These are phyloP conservation scores for Tieghemiomyces parasiticus DNA, from an alignment of 192 early-diverging fungal species.

Conservation along the genomic window DNA sequence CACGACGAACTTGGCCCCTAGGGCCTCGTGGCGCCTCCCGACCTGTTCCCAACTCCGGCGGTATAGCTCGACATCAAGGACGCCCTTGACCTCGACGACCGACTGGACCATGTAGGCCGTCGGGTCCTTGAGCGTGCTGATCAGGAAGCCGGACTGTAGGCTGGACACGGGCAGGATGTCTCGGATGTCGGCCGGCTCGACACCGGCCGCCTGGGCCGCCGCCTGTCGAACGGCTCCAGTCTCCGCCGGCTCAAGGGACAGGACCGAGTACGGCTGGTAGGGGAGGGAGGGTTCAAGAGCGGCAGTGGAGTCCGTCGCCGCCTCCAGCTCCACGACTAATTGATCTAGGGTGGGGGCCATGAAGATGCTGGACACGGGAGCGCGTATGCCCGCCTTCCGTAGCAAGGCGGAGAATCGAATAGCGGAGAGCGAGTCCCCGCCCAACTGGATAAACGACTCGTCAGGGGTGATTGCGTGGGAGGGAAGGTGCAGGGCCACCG, in stretches of 20 bases:
- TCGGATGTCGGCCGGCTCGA: background rate
- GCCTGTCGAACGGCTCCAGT: background rate
- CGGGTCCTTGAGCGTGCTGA: background rate
- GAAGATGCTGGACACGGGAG: background rate
- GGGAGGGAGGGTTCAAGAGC: background rate
- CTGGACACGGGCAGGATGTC: background rate
- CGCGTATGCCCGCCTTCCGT: background rate
- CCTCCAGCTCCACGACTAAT: background rate
- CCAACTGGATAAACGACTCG: background rate
- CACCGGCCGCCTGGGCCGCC: background rate
- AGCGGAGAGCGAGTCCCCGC: constrained; percentile 5
- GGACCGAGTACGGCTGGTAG: background rate
- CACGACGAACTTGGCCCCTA: background rate
- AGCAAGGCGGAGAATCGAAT: background rate
- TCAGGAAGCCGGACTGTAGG: background rate
- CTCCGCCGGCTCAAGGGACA: background rate
- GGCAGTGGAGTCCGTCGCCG: background rate
- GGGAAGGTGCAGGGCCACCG: background rate
- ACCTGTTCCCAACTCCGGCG: background rate
- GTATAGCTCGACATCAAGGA: background rate
- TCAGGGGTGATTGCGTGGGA: background rate
- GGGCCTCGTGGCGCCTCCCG: background rate
- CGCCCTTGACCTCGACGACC: background rate
- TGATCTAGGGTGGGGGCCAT: background rate
- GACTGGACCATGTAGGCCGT: background rate